phyloP scores from a whole-genome alignment of 2,329 filamentous ascomycete genomes.

The Colletotrichum viniferum region DNA sequence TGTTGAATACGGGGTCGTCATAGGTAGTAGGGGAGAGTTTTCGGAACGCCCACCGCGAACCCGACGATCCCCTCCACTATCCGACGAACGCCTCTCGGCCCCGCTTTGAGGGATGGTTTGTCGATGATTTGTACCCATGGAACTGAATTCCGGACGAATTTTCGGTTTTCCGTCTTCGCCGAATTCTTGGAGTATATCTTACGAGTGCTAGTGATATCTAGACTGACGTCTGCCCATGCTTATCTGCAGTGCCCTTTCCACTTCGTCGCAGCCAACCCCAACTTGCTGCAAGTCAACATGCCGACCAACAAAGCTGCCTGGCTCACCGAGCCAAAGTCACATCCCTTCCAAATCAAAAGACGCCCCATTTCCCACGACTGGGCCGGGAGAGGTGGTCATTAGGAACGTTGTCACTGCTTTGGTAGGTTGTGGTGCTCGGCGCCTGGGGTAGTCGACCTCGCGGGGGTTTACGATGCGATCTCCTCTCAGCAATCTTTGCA shows the following conservation, averaged over 20 bases:
- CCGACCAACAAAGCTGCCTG: slow-evolving; percentile 5
- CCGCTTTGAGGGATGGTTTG: background rate
- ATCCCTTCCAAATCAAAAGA: background rate
- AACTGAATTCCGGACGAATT: background rate
- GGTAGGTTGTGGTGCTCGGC: background rate
- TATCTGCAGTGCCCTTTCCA: background rate
- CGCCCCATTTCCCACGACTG: slow-evolving; percentile 1
- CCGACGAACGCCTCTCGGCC: background rate
- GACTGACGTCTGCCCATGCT: background rate
- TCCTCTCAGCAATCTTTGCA: background rate
- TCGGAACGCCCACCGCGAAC: background rate
- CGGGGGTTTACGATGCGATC: background rate
- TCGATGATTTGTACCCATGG: background rate
- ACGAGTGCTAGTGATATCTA: fast-evolving
- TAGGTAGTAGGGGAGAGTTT: background rate
- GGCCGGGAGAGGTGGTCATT: slow-evolving; percentile 23
- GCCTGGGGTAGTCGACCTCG: background rate
- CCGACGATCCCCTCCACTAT: background rate
- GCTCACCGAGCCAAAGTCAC: background rate
- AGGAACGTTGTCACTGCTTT: slow-evolving; percentile 20
- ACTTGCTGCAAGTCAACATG: background rate
- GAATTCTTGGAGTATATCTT: fast-evolving
- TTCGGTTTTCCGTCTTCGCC: background rate
- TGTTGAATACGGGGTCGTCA: background rate
- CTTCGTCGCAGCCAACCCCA: background rate